A percentile compares a stretch with the other conserved stretches of the same genome.
These are phyloP conservation scores for Pseudogymnoascus sp. DNA, from an alignment of 2,329 filamentous ascomycete species.

Conservation along the genomic window DNA sequence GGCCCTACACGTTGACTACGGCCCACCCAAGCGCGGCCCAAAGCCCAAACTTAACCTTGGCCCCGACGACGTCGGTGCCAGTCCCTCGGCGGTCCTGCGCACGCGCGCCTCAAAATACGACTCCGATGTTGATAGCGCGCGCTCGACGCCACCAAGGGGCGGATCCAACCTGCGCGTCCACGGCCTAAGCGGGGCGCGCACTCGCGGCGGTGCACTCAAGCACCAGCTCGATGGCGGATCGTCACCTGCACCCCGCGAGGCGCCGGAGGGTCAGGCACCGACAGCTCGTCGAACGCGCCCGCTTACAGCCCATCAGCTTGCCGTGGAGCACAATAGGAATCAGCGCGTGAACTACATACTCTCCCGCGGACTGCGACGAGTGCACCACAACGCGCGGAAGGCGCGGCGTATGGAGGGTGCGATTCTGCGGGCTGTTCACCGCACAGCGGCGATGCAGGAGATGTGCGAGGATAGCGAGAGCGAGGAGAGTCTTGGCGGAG, in stretches of 20 bases:
- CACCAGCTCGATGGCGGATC: slow-evolving; percentile 51
- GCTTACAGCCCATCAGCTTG: slow-evolving; percentile 72
- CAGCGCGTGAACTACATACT: slow-evolving; percentile 77
- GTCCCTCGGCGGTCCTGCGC: slow-evolving; percentile 42
- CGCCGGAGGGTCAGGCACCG: slow-evolving; percentile 31
- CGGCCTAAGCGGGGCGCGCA: neutral
- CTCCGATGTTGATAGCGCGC: slow-evolving; percentile 45
- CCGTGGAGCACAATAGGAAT: slow-evolving; percentile 69
- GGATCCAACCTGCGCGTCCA: slow-evolving; percentile 30
- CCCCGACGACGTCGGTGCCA: slow-evolving; percentile 41
- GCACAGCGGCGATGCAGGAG: slow-evolving; percentile 49
- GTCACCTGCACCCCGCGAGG: slow-evolving; percentile 41
- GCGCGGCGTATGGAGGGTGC: slow-evolving; percentile 55
- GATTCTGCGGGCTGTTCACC: slow-evolving; percentile 57
- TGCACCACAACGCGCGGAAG: slow-evolving; percentile 57
- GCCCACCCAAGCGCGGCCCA: slow-evolving; percentile 48
- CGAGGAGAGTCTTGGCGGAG: slow-evolving; percentile 38
- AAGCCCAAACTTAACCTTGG: slow-evolving; percentile 31
- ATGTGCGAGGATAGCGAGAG: slow-evolving; percentile 56
- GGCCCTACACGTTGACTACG: slow-evolving; percentile 29
- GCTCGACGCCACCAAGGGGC: slow-evolving; percentile 41
- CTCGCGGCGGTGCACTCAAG: slow-evolving; percentile 42
- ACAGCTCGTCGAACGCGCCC: slow-evolving; percentile 57
- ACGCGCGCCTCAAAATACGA: slow-evolving; percentile 57
- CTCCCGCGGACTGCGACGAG: slow-evolving; percentile 60